Evolutionary conservation across 192 early-diverging fungal species (phyloP), one percentile per base, ranked within the genome.

Genomic region (Entrophospora sp.): DNA sequence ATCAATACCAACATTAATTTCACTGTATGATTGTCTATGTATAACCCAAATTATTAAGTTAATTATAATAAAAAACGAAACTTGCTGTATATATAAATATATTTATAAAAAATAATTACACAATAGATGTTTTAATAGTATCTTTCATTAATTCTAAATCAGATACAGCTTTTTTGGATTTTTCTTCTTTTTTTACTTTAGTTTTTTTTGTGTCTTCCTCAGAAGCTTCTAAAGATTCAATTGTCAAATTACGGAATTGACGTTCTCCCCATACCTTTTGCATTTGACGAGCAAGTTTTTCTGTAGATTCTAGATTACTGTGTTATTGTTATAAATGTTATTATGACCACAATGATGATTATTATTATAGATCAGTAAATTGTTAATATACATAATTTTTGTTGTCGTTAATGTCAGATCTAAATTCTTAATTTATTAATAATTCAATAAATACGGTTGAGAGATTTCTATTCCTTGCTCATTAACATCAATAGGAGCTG

Each of bases 1-100:
- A 52, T 55, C 64, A 55, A 66, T 52, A 42, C 49, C 64, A 55
- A 66, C 43, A 12, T 24, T 36, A 30, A 66, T 55, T 30, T 66
- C 64, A 55, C 55, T 66, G 31, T 27, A n/a, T 6, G 64, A 66
- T 42, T 14, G 4, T 13, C 64, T 66, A 12, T 42, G 22, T 7
- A 22, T 18, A 16, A 60, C 2, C 1, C 12, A 42, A 16, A 28
- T 24, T 40, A 36, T 22, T 45, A 0, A 5, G n/a, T 9, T 1
- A 5, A 22, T 34, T 1, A 27, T 32, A 25, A 36, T 24, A 4
- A n/a, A 58, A 58, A 34, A 27, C 32, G 36, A 58, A 38, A 34
- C 24, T 16, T 13, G 13, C 9, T 32, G 46, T n/a, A 34, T 32
- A 46, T 30, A 32, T 20, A 8, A 63, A 35, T 34, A 45, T 46